phyloP scores from a whole-genome alignment of 208 protist genomes.

The Acanthamoeba castellanii region DNA sequence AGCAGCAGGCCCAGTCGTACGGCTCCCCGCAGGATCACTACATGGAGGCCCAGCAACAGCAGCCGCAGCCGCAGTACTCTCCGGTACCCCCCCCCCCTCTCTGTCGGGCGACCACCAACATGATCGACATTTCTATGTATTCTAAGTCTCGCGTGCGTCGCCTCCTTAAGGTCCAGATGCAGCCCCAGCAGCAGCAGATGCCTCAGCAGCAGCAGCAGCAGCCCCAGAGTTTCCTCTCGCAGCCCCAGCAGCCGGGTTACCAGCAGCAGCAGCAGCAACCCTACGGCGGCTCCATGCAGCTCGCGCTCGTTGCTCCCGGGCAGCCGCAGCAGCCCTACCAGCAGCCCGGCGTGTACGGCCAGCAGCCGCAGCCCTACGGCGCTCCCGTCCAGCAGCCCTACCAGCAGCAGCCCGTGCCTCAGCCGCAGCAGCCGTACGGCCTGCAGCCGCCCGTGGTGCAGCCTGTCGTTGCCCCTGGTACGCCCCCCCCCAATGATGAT shows the following conservation, averaged over 20 bases:
- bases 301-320: neutral
- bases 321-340: neutral
- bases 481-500: neutral
- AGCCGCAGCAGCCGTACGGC: neutral
- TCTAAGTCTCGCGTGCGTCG: neutral
- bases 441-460: neutral
- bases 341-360: neutral
- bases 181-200: neutral
- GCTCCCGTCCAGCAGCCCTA: neutral
- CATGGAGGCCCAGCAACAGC: neutral
- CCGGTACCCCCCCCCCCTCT: neutral
- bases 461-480: neutral
- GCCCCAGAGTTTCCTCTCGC: neutral
- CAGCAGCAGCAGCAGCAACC: neutral
- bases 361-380: neutral
- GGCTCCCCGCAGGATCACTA: neutral
- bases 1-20: neutral
- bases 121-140: too few relatives aligned
- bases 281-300: constrained; percentile 8
- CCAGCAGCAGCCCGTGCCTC: neutral
- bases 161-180: neutral
- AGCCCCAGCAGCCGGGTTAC: neutral
- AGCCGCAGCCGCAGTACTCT: neutral
- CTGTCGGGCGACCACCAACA: neutral
- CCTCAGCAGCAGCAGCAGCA: neutral